Evolutionary conservation across 805 yeast genomes (phyloP).

Genomic region (Candida insectalens): DNA sequence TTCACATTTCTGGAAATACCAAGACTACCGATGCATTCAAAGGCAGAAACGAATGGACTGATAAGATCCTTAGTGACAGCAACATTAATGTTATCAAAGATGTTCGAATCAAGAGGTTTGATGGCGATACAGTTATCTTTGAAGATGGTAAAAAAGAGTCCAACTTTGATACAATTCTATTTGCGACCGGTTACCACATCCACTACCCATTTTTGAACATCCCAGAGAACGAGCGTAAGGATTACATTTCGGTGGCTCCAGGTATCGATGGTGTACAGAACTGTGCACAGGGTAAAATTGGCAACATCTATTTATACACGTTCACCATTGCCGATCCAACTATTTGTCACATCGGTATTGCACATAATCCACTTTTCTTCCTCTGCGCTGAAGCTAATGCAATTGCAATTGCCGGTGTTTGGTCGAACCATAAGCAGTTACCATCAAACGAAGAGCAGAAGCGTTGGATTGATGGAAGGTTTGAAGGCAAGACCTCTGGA

Average conservation of each 20-base stretch:
- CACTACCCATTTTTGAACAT: slow-evolving; percentile 30
- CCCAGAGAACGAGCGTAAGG: slow-evolving; percentile 13
- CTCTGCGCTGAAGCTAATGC: slow-evolving; percentile 40
- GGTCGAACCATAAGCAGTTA: slow-evolving; percentile 32
- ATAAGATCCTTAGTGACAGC: slow-evolving; percentile 27
- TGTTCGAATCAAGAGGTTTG: slow-evolving; percentile 19
- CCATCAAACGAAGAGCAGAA: slow-evolving; percentile 24
- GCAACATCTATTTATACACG: slow-evolving; percentile 22
- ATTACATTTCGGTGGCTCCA: slow-evolving; percentile 19
- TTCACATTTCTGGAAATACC: slow-evolving; percentile 2
- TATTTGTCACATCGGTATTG: slow-evolving; percentile 29
- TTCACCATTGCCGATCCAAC: slow-evolving; percentile 33
- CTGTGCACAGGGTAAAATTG: slow-evolving; percentile 10
- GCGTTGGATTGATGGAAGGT: slow-evolving; percentile 9
- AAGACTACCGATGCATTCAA: not conserved
- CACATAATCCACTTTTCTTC: slow-evolving; percentile 35
- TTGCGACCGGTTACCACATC: slow-evolving; percentile 42
- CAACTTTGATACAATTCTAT: slow-evolving; percentile 30
- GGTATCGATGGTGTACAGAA: slow-evolving; percentile 20
- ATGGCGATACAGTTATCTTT: slow-evolving; percentile 21
- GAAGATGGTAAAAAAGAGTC: slow-evolving; percentile 22
- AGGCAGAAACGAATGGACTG: slow-evolving; percentile 21
- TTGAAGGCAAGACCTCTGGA: slow-evolving; percentile 7
- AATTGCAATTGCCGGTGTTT: slow-evolving; percentile 45
- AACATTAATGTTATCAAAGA: slow-evolving; percentile 20